These are phyloP conservation scores for Trichoderma sp. DNA, from an alignment of 2,329 filamentous ascomycete genomes.

Conservation along the genomic window DNA sequence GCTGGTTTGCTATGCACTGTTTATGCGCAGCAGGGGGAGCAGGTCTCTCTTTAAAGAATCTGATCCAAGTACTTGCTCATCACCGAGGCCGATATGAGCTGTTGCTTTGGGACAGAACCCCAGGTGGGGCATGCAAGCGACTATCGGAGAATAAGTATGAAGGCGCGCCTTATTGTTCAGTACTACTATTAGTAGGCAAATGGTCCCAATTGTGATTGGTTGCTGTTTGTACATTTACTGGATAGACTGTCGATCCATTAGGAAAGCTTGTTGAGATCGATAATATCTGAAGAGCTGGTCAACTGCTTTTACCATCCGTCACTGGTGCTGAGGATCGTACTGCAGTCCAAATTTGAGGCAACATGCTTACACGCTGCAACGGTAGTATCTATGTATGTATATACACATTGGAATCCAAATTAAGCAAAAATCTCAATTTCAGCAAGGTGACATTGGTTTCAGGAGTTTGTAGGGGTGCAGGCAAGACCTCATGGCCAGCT, in stretches of 20 bases:
- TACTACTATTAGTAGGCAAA: neutral
- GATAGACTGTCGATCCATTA: neutral
- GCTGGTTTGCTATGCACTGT: neutral
- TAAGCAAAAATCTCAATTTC: neutral
- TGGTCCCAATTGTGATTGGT: neutral
- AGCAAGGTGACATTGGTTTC: neutral
- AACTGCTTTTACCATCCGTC: neutral
- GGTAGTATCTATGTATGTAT: neutral
- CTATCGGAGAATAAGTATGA: neutral
- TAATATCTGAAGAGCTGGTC: too few species aligned
- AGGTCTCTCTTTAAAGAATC: neutral
- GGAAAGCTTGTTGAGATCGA: neutral
- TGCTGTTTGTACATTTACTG: neutral
- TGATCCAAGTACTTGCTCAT: neutral
- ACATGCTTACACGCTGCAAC: neutral
- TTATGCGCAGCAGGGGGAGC: neutral
- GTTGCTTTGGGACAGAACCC: neutral
- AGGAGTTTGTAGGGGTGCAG: neutral
- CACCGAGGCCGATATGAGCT: neutral
- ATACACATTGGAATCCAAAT: neutral
- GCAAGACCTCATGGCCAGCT: neutral
- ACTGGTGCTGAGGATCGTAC: neutral
- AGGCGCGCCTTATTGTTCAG: slow-evolving; percentile 14
- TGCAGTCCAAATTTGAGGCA: neutral
- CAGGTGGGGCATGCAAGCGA: slow-evolving; percentile 8